phyloP scores from a whole-genome alignment of 1,284 basidiomycete genomes.

The Irpex sp. region DNA sequence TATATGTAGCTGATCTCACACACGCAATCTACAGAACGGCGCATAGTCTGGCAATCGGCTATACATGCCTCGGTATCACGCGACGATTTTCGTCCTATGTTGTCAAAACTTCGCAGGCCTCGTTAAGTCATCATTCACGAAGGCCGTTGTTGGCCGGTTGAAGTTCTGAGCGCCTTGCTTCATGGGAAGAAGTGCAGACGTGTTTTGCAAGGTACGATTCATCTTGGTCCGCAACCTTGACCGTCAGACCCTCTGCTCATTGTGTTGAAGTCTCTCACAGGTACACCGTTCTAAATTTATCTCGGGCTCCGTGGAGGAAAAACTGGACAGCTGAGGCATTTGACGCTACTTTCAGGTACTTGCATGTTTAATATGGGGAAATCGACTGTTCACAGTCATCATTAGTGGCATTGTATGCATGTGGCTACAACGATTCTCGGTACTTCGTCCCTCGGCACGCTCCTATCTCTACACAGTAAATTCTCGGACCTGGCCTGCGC shows the following conservation, averaged over 20 bases:
- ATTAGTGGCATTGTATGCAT: neutral
- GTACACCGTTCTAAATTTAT: neutral
- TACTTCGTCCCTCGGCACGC: too few species aligned
- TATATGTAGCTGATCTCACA: neutral
- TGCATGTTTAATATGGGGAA: neutral
- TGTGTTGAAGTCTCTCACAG: neutral
- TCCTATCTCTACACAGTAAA: too few species aligned
- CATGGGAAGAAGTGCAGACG: neutral
- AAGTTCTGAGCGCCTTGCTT: neutral
- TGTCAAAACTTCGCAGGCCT: neutral
- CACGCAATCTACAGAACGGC: neutral
- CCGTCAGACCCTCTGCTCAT: neutral
- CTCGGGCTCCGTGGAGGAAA: neutral
- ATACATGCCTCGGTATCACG: too few species aligned
- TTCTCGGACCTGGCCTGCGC: too few species aligned
- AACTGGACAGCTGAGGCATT: neutral
- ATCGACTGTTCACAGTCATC: neutral
- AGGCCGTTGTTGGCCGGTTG: neutral
- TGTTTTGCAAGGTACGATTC: neutral
- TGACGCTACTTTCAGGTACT: neutral
- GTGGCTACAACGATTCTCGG: neutral
- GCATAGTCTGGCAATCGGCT: neutral
- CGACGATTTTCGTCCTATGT: too few species aligned
- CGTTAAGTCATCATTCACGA: neutral
- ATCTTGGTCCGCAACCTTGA: neutral